phyloP scores from a whole-genome alignment of 2,329 filamentous ascomycete species.

The Eurotiales sp. region DNA sequence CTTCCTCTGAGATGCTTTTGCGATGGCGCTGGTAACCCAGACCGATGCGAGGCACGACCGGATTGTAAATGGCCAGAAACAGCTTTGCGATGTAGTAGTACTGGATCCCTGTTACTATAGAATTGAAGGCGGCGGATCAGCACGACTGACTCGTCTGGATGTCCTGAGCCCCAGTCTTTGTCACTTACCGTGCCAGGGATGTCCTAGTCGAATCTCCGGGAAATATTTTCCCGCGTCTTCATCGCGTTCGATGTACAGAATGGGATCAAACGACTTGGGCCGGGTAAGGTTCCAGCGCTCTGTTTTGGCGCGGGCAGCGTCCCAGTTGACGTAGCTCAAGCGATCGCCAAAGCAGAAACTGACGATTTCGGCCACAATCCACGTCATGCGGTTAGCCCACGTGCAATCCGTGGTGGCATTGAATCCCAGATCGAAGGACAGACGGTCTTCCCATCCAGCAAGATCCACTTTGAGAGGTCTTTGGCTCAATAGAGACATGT shows the following conservation, averaged over 20 bases:
- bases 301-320: constrained; percentile 6
- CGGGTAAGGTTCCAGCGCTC: constrained; percentile 20
- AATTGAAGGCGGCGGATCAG: background rate
- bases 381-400: constrained; percentile 42
- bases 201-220: constrained; percentile 22
- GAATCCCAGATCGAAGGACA: constrained; percentile 33
- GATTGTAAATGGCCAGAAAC: constrained; percentile 17
- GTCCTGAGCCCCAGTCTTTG: background rate
- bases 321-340: constrained; percentile 5
- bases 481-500: constrained; percentile 26
- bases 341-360: constrained; percentile 20
- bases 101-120: constrained; percentile 16
- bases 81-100: constrained; percentile 14
- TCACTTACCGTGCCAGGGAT: constrained; percentile 24
- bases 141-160: background rate
- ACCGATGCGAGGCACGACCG: constrained; percentile 11
- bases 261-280: constrained; percentile 22
- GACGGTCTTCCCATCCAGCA: constrained; percentile 13
- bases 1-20: constrained; percentile 15
- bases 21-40: constrained; percentile 10
- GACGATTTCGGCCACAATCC: constrained; percentile 25
- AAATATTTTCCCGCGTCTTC: constrained; percentile 18
- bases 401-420: constrained; percentile 37
- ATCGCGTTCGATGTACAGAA: constrained; percentile 18
- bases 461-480: constrained; percentile 25